Conservation (phyloP, 768 basidiomycete genomes). For the Suillus subluteus region DNA sequence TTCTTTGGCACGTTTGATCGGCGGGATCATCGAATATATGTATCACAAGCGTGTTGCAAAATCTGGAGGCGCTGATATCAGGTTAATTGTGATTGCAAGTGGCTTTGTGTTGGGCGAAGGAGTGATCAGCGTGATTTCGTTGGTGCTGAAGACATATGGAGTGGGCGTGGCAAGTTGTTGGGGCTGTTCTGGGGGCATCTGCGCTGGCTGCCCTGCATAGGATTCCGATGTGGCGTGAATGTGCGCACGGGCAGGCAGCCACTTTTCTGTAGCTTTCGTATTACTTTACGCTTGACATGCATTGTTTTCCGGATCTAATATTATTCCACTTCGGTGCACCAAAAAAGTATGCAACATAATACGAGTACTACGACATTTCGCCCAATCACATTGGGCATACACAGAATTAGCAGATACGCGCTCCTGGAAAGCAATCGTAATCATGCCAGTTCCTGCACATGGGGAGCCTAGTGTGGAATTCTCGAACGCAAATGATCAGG, state of each 20-base stretch:
- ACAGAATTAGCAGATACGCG: no score
- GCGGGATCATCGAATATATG: constrained; percentile 79
- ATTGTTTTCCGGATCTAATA: no score
- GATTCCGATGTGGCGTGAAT: background rate
- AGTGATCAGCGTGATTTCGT: constrained; percentile 79
- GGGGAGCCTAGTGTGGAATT: background rate
- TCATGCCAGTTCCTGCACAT: background rate
- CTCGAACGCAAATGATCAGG: background rate
- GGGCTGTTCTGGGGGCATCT: constrained; percentile 81
- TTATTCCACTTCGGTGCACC: background rate
- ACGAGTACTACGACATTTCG: background rate
- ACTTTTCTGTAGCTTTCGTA: background rate
- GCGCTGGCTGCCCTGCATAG: constrained; percentile 64
- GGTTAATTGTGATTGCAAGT: constrained; percentile 85
- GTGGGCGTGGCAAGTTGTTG: constrained; percentile 80
- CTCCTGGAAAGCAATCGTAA: no score
- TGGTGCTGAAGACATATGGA: constrained; percentile 75
- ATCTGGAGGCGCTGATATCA: constrained; percentile 59
- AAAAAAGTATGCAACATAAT: background rate
- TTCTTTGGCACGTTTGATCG: constrained; percentile 87
- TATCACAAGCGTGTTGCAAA: constrained; percentile 59
- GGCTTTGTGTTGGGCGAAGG: constrained; percentile 98
- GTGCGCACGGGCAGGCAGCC: background rate
- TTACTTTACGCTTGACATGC: background rate
- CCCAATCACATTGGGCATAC: background rate